Evolutionary conservation across 768 basidiomycete genomes (phyloP).

Genomic region (Antrodiella citrinella): DNA sequence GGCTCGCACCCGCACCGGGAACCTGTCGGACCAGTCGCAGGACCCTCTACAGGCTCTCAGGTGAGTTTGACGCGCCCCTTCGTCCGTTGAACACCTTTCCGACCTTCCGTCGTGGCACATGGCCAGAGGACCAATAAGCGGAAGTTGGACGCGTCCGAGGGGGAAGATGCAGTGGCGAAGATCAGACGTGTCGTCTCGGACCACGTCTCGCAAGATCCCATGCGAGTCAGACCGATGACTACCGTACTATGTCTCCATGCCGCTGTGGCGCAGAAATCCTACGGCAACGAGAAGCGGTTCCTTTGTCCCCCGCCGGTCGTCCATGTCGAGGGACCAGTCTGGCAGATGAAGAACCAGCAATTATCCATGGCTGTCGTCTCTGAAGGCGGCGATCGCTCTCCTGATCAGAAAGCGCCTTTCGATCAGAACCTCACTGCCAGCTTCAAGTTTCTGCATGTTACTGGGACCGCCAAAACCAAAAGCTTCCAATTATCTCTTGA

Average conservation of each 20-base stretch:
- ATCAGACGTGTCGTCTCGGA: conserved; percentile 81
- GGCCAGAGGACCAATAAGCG: conserved; percentile 45
- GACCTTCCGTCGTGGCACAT: not conserved
- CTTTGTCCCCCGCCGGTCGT: conserved; percentile 91
- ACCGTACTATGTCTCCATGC: conserved; percentile 87
- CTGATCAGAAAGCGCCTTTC: conserved; percentile 76
- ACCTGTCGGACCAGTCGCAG: not conserved
- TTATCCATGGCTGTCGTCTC: conserved; percentile 83
- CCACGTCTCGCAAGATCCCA: conserved; percentile 68
- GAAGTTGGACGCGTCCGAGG: conserved; percentile 58
- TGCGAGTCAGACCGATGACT: conserved; percentile 79
- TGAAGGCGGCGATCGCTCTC: conserved; percentile 74
- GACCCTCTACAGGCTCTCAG: conserved; percentile 10
- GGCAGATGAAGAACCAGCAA: conserved; percentile 75
- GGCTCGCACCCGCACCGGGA: not conserved
- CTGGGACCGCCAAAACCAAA: conserved; percentile 82
- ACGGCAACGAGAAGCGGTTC: conserved; percentile 92
- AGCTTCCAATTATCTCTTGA: conserved; percentile 82
- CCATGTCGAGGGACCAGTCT: conserved; percentile 82
- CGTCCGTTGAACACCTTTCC: not conserved
- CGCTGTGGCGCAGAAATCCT: conserved; percentile 92
- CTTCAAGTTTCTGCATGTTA: conserved; percentile 90
- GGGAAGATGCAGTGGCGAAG: conserved; percentile 63
- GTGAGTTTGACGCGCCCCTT: conserved; percentile 9
- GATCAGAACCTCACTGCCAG: conserved; percentile 81